phyloP scores from a whole-genome alignment of 2,329 filamentous ascomycete genomes.

The Xylaria sp. region DNA sequence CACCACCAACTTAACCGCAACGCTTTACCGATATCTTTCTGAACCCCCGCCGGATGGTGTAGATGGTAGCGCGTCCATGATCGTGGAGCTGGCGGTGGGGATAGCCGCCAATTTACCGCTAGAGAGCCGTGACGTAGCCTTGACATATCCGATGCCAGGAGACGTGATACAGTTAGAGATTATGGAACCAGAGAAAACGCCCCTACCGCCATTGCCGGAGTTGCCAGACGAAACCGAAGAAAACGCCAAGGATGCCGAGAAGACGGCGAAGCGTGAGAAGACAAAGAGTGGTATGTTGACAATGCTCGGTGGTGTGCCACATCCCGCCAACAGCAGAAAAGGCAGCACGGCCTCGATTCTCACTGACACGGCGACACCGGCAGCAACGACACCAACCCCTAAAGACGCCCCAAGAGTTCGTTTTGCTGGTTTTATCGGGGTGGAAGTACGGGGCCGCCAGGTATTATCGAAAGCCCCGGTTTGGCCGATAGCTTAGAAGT shows the following conservation, averaged over 20 bases:
- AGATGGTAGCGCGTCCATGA: slow-evolving; percentile 90
- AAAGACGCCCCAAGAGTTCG: slow-evolving; percentile 70
- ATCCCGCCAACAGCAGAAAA: slow-evolving; percentile 50
- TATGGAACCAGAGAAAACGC: slow-evolving; percentile 87
- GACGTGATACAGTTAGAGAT: slow-evolving; percentile 74
- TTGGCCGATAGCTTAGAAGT: slow-evolving; percentile 64
- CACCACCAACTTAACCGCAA: slow-evolving; percentile 74
- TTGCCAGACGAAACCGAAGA: slow-evolving; percentile 54
- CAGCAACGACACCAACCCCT: slow-evolving; percentile 50
- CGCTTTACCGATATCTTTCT: slow-evolving; percentile 77
- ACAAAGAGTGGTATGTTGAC: slow-evolving; percentile 61
- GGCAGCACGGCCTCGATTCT: slow-evolving; percentile 52
- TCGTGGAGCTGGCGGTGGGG: slow-evolving; percentile 88
- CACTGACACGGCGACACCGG: slow-evolving; percentile 56
- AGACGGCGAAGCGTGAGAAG: slow-evolving; percentile 55
- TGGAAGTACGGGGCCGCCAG: slow-evolving; percentile 81
- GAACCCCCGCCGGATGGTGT: slow-evolving; percentile 83
- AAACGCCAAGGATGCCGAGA: slow-evolving; percentile 54
- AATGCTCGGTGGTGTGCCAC: slow-evolving; percentile 48
- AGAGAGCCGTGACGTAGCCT: slow-evolving; percentile 89
- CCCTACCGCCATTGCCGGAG: slow-evolving; percentile 68
- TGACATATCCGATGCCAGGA: slow-evolving; percentile 86
- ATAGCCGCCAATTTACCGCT: slow-evolving; percentile 88
- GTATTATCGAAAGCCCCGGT: slow-evolving; percentile 81
- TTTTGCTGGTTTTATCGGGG: slow-evolving; percentile 78